Evolutionary conservation across 345 rosid species (phyloP).

Genomic region (Laguncularia racemosa): DNA sequence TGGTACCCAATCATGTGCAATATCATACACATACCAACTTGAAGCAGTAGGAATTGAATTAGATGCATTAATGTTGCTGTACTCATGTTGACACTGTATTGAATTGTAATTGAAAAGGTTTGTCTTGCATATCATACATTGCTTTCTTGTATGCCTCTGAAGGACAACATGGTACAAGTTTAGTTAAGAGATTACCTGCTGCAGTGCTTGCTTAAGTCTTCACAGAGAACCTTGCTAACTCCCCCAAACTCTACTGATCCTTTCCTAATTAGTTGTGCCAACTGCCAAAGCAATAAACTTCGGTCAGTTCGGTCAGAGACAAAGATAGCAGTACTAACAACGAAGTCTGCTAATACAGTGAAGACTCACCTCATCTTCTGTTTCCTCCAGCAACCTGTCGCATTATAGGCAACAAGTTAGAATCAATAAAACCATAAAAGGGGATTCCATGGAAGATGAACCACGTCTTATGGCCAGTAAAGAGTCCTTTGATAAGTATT

Average conservation of each 20-base stretch:
- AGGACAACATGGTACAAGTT: not conserved
- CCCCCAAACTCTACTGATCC: slow-evolving; percentile 67
- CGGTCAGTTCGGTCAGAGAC: not conserved
- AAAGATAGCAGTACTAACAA: slow-evolving; percentile 1
- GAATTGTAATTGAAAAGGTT: too few relatives aligned
- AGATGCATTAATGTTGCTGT: too few relatives aligned
- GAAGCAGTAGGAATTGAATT: too few relatives aligned
- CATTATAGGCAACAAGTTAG: slow-evolving; percentile 11
- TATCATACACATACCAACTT: too few relatives aligned
- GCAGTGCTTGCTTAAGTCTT: slow-evolving; percentile 76
- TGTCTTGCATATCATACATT: too few relatives aligned
- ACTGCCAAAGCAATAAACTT: slow-evolving; percentile 31
- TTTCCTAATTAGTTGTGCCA: slow-evolving; percentile 62
- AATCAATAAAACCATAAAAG: not conserved
- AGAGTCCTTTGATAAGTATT: not conserved
- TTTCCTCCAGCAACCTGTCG: slow-evolving; percentile 77
- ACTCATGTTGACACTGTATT: too few relatives aligned
- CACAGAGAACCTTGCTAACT: slow-evolving; percentile 68
- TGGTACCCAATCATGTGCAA: too few relatives aligned
- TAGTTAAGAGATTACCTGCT: slow-evolving; percentile 36
- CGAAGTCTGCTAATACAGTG: not conserved
- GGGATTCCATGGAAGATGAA: not conserved
- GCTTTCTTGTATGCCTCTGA: too few relatives aligned
- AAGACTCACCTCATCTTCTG: slow-evolving; percentile 78
- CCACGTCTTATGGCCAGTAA: slow-evolving; percentile 1